Base-by-base conservation (phyloP, 176 grass and related monocot genomes). In the Triticum dicoccoides region DNA sequence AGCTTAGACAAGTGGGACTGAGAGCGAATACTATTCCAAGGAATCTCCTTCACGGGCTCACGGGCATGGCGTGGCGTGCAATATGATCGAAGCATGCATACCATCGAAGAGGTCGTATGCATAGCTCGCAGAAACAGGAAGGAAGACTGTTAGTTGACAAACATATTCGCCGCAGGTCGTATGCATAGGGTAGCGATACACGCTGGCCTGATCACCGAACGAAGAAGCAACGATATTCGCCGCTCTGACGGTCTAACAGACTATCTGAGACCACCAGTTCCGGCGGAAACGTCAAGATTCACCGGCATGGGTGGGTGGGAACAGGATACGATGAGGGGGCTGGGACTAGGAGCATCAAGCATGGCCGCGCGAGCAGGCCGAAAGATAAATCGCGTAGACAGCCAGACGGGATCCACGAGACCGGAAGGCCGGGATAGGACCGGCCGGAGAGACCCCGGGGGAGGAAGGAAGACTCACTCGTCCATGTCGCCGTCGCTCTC, bases 401-500 rank as follows among this genome's bases (percentile, higher is more conserved):
- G 12, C 38, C 44, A 67, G 4, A 80, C 20, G 35, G 18, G 61
- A 76, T 75, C 49, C 69, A 84, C 37, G 76, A 76, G 62, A 29
- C 33, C 58, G 33, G 67, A 59, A 34, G 41, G 42, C 25, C 42
- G 17, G 56, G 37, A 66, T 12, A 61, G 30, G 69, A n/a, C 41
- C 23, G 42, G 51, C 49, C 27, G 49, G 61, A 35, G 62, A 44
- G 25, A 15, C 33, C 15, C 7, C 9, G 17, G 11, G 41, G 35
- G 9, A 71, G 72, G 41, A 64, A 65, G 65, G 58, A 68, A 83
- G 42, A 49, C 79, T 86, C 65, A 92, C 90, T 86, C 84, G 75
- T 83, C 90, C 86, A 52, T 74, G 79, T 82, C 44, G 38, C 17
- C 90, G 34, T 86, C 79, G 78, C 80, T 80, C 79, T 61, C 39